A percentile compares a stretch with the other conserved stretches of the same genome.
Evolutionary conservation across 78 protist species (phyloP).

Genomic region (Tieghemostelium lacteum): DNA sequence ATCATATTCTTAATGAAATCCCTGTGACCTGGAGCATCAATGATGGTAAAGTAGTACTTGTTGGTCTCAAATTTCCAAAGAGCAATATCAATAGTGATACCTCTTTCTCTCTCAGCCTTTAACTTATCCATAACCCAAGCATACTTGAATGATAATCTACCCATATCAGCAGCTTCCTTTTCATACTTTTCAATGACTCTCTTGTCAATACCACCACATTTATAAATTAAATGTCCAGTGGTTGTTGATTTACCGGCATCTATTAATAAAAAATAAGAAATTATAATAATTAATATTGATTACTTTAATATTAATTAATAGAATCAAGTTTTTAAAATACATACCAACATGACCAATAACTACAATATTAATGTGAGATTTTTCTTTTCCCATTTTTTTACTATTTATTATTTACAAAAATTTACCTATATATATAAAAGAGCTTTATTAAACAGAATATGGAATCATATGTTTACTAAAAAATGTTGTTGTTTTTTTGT

Average conservation of each 20-base stretch:
- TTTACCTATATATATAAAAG: too few species aligned
- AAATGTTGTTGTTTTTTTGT: neutral
- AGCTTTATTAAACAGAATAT: too few species aligned
- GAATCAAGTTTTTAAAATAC: too few species aligned
- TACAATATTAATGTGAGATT: conserved; percentile 87
- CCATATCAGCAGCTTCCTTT: conserved; percentile 97
- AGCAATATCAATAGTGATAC: conserved; percentile 97
- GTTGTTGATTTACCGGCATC: conserved; percentile 98
- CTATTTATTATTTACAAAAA: too few species aligned
- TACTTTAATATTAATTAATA: too few species aligned
- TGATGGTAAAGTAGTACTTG: conserved; percentile 98
- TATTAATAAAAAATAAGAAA: too few species aligned
- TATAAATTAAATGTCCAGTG: conserved; percentile 98
- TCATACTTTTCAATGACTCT: conserved; percentile 90
- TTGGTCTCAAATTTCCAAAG: conserved; percentile 98
- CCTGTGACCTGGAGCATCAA: conserved; percentile 99
- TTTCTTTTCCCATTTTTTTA: conserved; percentile 92
- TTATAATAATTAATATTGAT: too few species aligned
- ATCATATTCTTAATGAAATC: conserved; percentile 99
- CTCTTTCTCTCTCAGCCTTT: conserved; percentile 98
- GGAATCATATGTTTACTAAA: too few species aligned
- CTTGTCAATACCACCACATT: conserved; percentile 98
- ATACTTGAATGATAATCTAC: conserved; percentile 98
- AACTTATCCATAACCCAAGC: conserved; percentile 99
- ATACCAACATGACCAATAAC: conserved; percentile 98